Evolutionary conservation across 2,329 filamentous ascomycete genomes (phyloP).

Genomic region (Cytospora chrysosperma): DNA sequence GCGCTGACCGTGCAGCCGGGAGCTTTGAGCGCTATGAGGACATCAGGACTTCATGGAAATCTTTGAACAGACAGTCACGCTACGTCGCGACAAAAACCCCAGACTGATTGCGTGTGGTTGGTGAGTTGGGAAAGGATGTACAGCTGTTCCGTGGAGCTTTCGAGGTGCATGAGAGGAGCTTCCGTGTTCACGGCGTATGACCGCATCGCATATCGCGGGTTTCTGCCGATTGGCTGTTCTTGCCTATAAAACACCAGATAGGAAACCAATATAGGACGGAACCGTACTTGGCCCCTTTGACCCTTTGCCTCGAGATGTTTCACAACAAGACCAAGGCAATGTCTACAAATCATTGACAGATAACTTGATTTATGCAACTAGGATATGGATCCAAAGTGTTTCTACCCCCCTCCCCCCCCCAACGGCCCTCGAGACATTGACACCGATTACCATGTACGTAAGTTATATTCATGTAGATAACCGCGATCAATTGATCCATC

Average conservation of each 20-base stretch:
- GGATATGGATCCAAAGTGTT: background rate
- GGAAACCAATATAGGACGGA: background rate
- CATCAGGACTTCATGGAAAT: constrained; percentile 19
- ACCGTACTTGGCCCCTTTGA: too few relatives aligned
- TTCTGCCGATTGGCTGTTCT: constrained; percentile 8
- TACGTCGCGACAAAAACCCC: background rate
- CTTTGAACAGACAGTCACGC: background rate
- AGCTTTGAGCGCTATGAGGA: constrained; percentile 14
- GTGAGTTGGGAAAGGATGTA: constrained; percentile 12
- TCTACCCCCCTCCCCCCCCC: too few relatives aligned
- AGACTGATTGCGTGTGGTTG: background rate
- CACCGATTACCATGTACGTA: background rate
- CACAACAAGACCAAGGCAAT: background rate
- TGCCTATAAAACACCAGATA: background rate
- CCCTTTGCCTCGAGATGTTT: background rate
- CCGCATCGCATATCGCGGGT: constrained; percentile 18
- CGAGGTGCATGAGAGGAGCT: constrained; percentile 3
- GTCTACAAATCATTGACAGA: background rate
- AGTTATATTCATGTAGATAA: background rate
- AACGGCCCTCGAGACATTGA: background rate
- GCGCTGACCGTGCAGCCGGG: constrained; percentile 24
- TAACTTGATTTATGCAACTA: background rate
- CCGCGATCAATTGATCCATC: background rate
- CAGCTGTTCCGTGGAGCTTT: constrained; percentile 20
- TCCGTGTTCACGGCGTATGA: constrained; percentile 18